Percentiles rank a stretch among this genome's conserved stretches.
Conservation (phyloP, 345 rosid genomes). For the Clausena lansium region DNA sequence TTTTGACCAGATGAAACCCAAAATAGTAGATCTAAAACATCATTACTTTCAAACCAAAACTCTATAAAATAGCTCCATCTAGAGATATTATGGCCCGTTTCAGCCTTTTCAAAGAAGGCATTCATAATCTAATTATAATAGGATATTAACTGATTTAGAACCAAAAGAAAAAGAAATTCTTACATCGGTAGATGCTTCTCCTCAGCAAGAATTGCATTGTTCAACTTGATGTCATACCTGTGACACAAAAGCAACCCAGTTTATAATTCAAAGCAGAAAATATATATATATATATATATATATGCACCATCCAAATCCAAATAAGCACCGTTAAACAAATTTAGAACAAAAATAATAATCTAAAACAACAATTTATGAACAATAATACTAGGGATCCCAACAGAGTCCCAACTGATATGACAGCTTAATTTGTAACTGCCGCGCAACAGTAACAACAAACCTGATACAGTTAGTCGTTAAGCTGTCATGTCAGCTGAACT, state of each 20-base stretch:
- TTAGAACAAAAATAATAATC: background rate
- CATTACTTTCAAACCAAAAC: background rate
- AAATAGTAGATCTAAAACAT: background rate
- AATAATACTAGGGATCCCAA: too few species aligned
- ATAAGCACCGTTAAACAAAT: background rate
- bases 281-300: too few species aligned
- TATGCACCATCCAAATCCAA: too few species aligned
- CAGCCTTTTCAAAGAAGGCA: background rate
- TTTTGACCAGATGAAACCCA: background rate
- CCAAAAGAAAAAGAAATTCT: constrained; percentile 10
- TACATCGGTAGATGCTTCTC: constrained; percentile 93
- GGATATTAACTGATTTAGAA: background rate
- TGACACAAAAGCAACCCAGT: constrained; percentile 1
- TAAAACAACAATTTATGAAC: background rate
- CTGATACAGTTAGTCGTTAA: too few species aligned
- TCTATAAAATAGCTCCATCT: background rate
- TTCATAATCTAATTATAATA: background rate
- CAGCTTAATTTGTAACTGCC: too few species aligned
- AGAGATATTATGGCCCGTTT: background rate
- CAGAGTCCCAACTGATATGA: too few species aligned
- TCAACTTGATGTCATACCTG: constrained; percentile 81
- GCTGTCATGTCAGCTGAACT: too few species aligned
- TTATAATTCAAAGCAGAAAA: background rate
- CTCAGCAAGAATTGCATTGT: constrained; percentile 95
- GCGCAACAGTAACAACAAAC: too few species aligned